Evolutionary conservation across 2,329 filamentous ascomycete species (phyloP).

Genomic region (Cercospora nicotianae): DNA sequence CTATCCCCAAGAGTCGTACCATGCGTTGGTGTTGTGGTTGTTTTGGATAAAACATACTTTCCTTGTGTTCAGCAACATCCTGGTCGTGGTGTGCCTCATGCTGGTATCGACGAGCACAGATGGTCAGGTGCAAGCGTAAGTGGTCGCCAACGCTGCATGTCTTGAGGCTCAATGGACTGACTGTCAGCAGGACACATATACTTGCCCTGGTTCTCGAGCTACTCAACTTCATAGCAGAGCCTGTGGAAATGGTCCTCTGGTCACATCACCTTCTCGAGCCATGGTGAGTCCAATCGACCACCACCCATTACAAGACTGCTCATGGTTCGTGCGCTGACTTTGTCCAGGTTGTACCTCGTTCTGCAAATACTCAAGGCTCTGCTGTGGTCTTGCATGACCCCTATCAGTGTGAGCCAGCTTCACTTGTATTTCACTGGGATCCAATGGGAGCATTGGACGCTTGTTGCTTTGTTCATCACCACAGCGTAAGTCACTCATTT

Average conservation of each 20-base stretch:
- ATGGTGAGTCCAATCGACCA: slow-evolving; percentile 7
- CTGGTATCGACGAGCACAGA: slow-evolving; percentile 5
- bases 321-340: neutral
- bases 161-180: slow-evolving; percentile 1
- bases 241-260: slow-evolving; percentile 26
- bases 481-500: slow-evolving; percentile 11
- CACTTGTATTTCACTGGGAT: neutral
- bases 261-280: slow-evolving; percentile 24
- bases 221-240: slow-evolving; percentile 17
- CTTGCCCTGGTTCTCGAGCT: slow-evolving; percentile 14
- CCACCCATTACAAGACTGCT: neutral
- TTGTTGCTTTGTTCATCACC: slow-evolving; percentile 5
- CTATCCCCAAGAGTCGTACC: slow-evolving; percentile 12
- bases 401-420: slow-evolving; percentile 16
- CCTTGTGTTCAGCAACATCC: slow-evolving; percentile 12
- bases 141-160: neutral
- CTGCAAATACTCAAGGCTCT: slow-evolving; percentile 26
- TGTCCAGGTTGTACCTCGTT: slow-evolving; percentile 15
- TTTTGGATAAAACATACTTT: slow-evolving; percentile 16
- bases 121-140: slow-evolving; percentile 7
- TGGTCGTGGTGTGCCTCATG: slow-evolving; percentile 6
- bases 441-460: neutral
- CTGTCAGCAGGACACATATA: slow-evolving; percentile 6
- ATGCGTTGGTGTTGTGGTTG: slow-evolving; percentile 12
- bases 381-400: slow-evolving; percentile 21